Evolutionary conservation across 805 yeast species (phyloP), one percentile per base, ranked within the genome.

Genomic region (Lipomyces sp.): DNA sequence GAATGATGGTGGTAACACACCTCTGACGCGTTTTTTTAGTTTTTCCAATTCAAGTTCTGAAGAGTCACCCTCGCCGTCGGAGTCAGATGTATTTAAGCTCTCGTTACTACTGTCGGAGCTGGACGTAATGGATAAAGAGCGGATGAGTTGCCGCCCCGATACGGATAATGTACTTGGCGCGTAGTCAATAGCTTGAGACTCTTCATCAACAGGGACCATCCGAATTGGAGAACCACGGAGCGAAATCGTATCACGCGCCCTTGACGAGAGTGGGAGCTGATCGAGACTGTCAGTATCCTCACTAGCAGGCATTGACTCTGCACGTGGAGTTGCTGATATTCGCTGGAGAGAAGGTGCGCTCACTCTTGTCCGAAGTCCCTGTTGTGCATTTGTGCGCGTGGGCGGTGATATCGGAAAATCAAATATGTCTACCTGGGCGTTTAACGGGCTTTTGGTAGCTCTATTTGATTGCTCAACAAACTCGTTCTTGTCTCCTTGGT

Each of bases 1-100:
- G 53, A 73, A 73, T 5, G 75, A 72, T 2, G 75, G 75, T 10
- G 75, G 75, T 10, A 73, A 63, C 3, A 73, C 73, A 3, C 75
- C 75, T n/a, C 71, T 62, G 18, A 73, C 48, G 8, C 71, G 64
- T 39, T 68, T 50, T n/a, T 71, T 72, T 8, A 66, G 59, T 11
- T 64, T 62, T 15, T 71, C 72, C 4, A 72, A 57, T 53, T 71
- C 73, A 11, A 61, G 58, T 11, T 45, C 59, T 7, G 60, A 59
- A 10, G 69, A 61, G 15, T n/a, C 18, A n/a, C 37, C 55, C 10
- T 62, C 62, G 30, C 53, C 54, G 24, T 35, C 61, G 13, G 35
- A 50, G 8, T 51, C 62, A n/a, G 57, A 34, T 15, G 53, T 60
- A 53, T 56, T 29, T 29, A 29, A 4, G 29, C 54, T 54, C 39